Conservation (phyloP, 305 asterid genomes). For the Solanum hybrid region DNA sequence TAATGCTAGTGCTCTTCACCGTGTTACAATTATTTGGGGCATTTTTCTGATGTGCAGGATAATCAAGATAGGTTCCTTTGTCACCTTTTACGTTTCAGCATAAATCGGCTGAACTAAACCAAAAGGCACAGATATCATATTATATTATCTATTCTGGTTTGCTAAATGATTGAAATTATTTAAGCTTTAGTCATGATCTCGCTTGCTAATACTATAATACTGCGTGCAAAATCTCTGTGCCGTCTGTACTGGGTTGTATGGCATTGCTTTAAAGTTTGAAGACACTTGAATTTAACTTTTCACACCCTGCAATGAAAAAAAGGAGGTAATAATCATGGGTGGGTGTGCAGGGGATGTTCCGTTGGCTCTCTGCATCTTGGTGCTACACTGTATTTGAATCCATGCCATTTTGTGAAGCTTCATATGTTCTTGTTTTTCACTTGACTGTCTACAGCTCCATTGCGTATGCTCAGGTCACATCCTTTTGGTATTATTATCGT, state of each 20-base stretch:
- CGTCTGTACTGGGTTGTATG: not conserved
- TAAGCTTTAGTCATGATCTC: not conserved
- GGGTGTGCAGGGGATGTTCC: not conserved
- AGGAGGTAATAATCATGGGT: not conserved
- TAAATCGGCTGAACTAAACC: not conserved
- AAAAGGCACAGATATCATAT: not conserved
- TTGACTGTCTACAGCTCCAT: not conserved
- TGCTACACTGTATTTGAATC: not conserved
- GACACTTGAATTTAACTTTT: not conserved
- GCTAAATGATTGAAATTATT: not conserved
- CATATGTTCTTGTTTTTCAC: not conserved
- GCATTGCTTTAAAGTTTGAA: not conserved
- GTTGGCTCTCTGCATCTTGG: not conserved
- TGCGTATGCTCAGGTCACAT: not conserved
- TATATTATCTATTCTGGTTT: not conserved
- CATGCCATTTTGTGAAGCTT: not conserved
- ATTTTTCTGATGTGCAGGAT: not conserved
- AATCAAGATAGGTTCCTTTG: not conserved
- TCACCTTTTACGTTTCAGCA: not conserved
- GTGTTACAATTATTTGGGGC: not conserved
- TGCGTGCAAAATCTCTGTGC: not conserved
- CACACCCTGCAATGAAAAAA: not conserved
- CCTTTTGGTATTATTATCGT: not conserved
- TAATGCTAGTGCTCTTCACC: not conserved
- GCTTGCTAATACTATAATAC: not conserved